Percentiles rank a stretch among this genome's conserved stretches.
phyloP scores from a whole-genome alignment of 2,329 filamentous ascomycete genomes.

The Amphichorda felina region DNA sequence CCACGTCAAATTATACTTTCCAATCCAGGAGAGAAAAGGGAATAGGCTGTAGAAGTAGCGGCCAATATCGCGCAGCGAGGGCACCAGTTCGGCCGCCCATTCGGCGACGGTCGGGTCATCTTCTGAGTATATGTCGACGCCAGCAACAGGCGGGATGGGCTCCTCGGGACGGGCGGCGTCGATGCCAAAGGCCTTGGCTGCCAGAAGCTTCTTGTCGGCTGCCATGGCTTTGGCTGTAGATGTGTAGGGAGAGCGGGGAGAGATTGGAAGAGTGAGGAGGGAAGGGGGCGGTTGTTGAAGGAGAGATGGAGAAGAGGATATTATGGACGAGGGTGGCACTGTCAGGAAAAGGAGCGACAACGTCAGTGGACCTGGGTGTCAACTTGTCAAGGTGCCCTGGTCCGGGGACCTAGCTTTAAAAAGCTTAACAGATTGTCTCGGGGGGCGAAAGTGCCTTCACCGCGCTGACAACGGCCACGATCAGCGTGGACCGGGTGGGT shows the following conservation, averaged over 20 bases:
- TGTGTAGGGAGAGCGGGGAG: not conserved
- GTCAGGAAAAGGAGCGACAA: not conserved
- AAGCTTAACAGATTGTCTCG: too few relatives aligned
- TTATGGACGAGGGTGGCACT: not conserved
- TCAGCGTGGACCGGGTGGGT: not conserved
- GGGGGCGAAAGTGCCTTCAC: too few relatives aligned
- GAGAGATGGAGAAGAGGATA: not conserved
- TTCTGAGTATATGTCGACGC: constrained; percentile 25
- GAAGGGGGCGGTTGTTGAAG: not conserved
- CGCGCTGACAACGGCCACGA: too few relatives aligned
- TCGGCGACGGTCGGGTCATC: constrained; percentile 28
- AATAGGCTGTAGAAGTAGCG: constrained; percentile 29
- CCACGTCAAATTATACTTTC: constrained; percentile 36
- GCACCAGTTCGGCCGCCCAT: constrained; percentile 24
- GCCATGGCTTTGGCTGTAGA: not conserved
- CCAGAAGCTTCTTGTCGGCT: constrained; percentile 1
- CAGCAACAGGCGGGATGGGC: constrained; percentile 19
- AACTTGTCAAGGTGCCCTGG: too few relatives aligned
- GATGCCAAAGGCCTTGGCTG: constrained; percentile 17
- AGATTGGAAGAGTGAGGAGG: not conserved
- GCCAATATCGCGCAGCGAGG: constrained; percentile 15
- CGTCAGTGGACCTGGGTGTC: too few relatives aligned
- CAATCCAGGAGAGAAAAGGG: constrained; percentile 36
- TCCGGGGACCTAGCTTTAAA: too few relatives aligned
- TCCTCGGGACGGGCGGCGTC: constrained; percentile 18